Base-by-base conservation (phyloP, 805 yeast genomes). In the Zygoascus ofunaensis region DNA sequence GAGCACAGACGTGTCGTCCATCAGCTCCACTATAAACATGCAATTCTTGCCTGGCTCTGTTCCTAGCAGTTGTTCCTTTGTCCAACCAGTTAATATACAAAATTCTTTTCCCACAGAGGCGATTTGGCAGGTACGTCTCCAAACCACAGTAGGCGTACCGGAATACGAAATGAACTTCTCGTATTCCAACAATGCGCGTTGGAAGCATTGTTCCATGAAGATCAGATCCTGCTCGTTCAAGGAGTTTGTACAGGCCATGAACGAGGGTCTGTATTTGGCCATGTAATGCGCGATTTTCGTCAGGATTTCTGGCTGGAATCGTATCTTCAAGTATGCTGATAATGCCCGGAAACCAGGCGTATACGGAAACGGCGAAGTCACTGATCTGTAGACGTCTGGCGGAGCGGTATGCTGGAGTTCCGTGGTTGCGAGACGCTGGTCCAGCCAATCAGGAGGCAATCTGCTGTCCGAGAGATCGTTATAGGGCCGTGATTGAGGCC, bases 31-130 rank as follows among this genome's bases (percentile, higher is more conserved):
- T 5, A 62, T 53, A 45, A 61, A 60, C 37, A 53, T 52, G 39
- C 50, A 49, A 34, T 45, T 53, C 18, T 55, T 58, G 10, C 41
- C 21, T 10, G 43, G 42, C 24, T 43, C 44, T 10, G 33, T 20
- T n/a, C 43, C 47, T 43, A 87, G 62, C 23, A 90, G 63, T 48
- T 80, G 81, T 26, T 78, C 82, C 53, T 74, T 73, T 4, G 79
- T 66, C 97, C 97, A 90, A 1, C 97, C 97, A 0, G 97, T 87
- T 17, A 90, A 67, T 15, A 85, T 76, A 53, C 92, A 81, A 60
- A 90, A 90, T 62, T 90, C 97, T 52, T 84, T 84, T n/a, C 94
- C 94, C 2, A 89, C 94, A 48, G 89, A 90, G 0, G 95, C 92
- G 10, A 90, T 83, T 61, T 90, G 95, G 5, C 96, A 95, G 1